Base-by-base conservation (phyloP, 2,329 filamentous ascomycete species). In the Cadophora sp. region DNA sequence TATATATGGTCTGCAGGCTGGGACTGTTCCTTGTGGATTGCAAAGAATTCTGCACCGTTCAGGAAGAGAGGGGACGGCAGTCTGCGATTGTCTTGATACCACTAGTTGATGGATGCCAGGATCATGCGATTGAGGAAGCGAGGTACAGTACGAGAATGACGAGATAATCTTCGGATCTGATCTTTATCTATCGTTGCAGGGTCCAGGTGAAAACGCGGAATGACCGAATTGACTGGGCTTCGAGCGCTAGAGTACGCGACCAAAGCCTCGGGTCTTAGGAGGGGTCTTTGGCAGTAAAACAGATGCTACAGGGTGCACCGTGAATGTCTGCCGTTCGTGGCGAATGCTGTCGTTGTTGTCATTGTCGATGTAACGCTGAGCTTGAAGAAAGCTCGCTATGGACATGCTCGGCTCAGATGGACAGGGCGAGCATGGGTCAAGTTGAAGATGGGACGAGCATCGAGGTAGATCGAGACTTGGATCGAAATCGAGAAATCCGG, bases 401-500 rank as follows among this genome's bases (percentile, higher is more conserved):
- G 14, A 37, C 8, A 37, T 37, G 34, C 34, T 12, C 34, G 14
- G 34, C 34, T 11, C 34, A 12, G 34, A 12, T 37, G 9, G 34
- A 37, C 34, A n/a, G n/a, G n/a, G n/a, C n/a, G 31, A 34, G 11
- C 11, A 43, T 43, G 40, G 1, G 40, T 11, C 12, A 19, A 3
- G 5, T 24, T 27, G 12, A 16, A 53, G 7, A 51, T 53, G 50
- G 50, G 26, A 53, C 27, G 48, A 5, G 1, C 24, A 53, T 53
- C 50, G 50, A 53, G 50, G 14, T n/a, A 37, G 34, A 37, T 37
- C 24, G 26, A 27, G 7, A 53, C 50, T 27, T 27, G 7, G 11
- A 53, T 53, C 48, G 50, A 27, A 53, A 53, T 53, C 50, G 50
- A 27, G 11, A 53, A 53, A 53, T 53, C 24, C 24, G 29, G 50